Evolutionary conservation across 2,329 filamentous ascomycete genomes (phyloP).

Genomic region (Ciborinia camelliae): DNA sequence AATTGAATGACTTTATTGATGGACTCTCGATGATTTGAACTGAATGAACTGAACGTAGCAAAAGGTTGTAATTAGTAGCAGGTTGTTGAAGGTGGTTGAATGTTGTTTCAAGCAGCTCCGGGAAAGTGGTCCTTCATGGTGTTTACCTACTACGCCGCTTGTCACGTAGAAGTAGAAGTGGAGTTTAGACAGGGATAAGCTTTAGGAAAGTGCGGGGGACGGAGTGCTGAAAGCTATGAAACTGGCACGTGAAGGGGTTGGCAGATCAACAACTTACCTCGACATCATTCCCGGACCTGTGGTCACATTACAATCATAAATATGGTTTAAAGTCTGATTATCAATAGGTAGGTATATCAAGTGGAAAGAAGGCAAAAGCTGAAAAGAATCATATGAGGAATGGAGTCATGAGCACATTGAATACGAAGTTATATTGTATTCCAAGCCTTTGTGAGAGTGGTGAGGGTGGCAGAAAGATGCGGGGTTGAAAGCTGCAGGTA

Average conservation of each 20-base stretch:
- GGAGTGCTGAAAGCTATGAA: constrained; percentile 1
- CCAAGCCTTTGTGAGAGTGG: constrained; percentile 6
- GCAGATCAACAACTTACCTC: constrained; percentile 16
- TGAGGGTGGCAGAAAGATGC: constrained; percentile 15
- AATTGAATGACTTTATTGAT: constrained; percentile 21
- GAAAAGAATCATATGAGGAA: background rate
- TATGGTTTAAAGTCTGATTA: background rate
- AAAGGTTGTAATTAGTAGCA: background rate
- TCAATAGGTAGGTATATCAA: background rate
- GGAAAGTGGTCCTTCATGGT: background rate
- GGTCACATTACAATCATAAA: background rate
- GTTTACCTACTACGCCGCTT: constrained; percentile 17
- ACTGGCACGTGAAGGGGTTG: constrained; percentile 2
- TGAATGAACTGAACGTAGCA: background rate
- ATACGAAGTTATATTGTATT: constrained; percentile 4
- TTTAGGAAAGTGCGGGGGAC: constrained; percentile 14
- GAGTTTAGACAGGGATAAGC: constrained; percentile 13
- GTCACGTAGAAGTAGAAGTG: constrained; percentile 18
- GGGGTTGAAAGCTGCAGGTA: constrained; percentile 18
- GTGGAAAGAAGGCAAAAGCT: background rate
- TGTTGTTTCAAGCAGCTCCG: background rate
- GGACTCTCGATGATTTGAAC: constrained; percentile 2
- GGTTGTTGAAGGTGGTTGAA: background rate
- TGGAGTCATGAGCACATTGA: background rate
- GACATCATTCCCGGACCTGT: constrained; percentile 12